Percentiles rank a stretch among this genome's conserved stretches.
Evolutionary conservation across 371 early-diverging fungal species (phyloP).

Genomic region (Apophysomyces trapeziformis): DNA sequence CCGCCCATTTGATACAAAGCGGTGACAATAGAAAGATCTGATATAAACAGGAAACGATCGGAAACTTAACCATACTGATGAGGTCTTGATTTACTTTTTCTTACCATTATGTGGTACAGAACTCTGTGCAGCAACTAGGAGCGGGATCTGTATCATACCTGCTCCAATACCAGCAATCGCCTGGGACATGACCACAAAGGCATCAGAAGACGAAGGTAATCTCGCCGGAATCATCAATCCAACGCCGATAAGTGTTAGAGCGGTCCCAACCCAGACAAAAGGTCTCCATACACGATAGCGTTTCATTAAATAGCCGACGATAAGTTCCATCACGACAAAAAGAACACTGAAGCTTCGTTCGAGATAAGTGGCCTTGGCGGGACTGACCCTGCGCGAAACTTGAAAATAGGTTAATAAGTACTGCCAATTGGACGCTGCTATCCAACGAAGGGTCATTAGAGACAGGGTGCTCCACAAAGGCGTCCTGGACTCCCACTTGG

Average conservation of each 20-base stretch:
- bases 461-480: conserved; percentile 48
- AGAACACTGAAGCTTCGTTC: conserved; percentile 44
- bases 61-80: not conserved
- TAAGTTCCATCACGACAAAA: conserved; percentile 31
- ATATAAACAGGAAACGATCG: not conserved
- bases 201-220: conserved; percentile 29
- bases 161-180: conserved; percentile 45
- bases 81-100: no score
- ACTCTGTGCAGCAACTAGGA: conserved; percentile 41
- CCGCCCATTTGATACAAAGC: conserved; percentile 41
- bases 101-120: conserved; percentile 42
- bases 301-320: conserved; percentile 42
- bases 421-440: conserved; percentile 43
- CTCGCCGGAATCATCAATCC: conserved; percentile 53
- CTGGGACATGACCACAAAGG: conserved; percentile 43
- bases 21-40: conserved; percentile 44
- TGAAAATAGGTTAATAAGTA: conserved; percentile 50
- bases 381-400: conserved; percentile 42
- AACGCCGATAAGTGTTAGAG: conserved; percentile 49
- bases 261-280: conserved; percentile 64
- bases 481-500: conserved; percentile 48
- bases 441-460: conserved; percentile 42
- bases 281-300: conserved; percentile 45
- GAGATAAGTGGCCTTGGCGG: conserved; percentile 31
- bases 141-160: conserved; percentile 38